These are phyloP conservation scores for Pyrrhoderma noxium DNA, from an alignment of 1,284 basidiomycete species.

Conservation along the genomic window DNA sequence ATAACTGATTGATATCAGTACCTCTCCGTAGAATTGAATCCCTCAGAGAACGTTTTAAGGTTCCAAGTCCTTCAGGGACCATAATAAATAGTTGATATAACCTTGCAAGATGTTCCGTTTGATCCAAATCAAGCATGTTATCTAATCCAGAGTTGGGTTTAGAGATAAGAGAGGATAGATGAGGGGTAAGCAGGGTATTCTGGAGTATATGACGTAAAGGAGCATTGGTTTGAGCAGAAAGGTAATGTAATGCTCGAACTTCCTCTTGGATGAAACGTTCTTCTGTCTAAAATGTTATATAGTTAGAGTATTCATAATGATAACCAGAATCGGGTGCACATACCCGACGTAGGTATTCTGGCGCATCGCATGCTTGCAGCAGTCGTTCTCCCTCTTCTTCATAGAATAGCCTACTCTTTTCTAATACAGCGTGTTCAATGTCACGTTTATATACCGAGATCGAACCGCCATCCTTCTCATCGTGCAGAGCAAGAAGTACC, in stretches of 20 bases:
- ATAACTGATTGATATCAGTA: slow-evolving; percentile 65
- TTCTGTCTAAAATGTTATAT: slow-evolving; percentile 38
- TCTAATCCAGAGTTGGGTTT: slow-evolving; percentile 86
- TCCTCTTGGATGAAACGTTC: slow-evolving; percentile 80
- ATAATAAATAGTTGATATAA: slow-evolving; percentile 74
- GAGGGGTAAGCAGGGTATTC: slow-evolving; percentile 69
- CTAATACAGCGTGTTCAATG: slow-evolving; percentile 80
- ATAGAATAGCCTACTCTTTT: slow-evolving; percentile 79
- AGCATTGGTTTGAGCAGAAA: slow-evolving; percentile 67
- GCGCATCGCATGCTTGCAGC: slow-evolving; percentile 70
- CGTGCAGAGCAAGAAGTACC: slow-evolving; percentile 67
- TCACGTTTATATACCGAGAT: slow-evolving; percentile 77
- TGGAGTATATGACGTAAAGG: slow-evolving; percentile 76
- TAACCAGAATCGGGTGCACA: slow-evolving; percentile 26
- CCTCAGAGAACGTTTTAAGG: slow-evolving; percentile 65
- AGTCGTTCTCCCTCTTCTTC: slow-evolving; percentile 66
- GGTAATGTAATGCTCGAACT: slow-evolving; percentile 83
- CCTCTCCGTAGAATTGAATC: slow-evolving; percentile 75
- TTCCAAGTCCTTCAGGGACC: slow-evolving; percentile 64
- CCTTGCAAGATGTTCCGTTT: slow-evolving; percentile 70
- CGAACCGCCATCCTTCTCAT: slow-evolving; percentile 29
- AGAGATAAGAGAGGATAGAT: slow-evolving; percentile 68
- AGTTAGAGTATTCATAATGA: slow-evolving; percentile 11
- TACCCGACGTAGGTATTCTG: slow-evolving; percentile 78
- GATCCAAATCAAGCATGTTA: slow-evolving; percentile 80